Base-by-base conservation (phyloP, 306 rosid genomes). In the Crotalaria pallida region DNA sequence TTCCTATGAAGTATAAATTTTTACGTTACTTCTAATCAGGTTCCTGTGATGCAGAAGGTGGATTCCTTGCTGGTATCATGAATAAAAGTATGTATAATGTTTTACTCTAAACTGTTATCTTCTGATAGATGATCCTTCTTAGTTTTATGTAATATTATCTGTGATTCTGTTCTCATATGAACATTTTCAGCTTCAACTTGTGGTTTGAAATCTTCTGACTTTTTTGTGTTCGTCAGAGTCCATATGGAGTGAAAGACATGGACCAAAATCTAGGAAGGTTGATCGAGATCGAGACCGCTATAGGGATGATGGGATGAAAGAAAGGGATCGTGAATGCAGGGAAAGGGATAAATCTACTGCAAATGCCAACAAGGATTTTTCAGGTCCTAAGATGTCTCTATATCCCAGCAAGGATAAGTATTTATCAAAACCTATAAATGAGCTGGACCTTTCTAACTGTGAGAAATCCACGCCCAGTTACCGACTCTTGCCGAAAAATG, bases 391-490 rank as follows among this genome's bases (percentile, higher is more conserved):
- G 86, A 80, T 86, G 84, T 80, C 90, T 78, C 65, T 88, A 53
- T 89, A 80, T 76, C 72, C 96, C 50, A 81, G 91, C 87, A 94
- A 95, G 86, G 99, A 95, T 40, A 95, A 95, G 89, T 91, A 95
- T 77, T 67, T 83, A 66, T 77, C 84, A 41, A 95, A 95, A 76
- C 97, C 99, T 69, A 95, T 95, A 77, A 91, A 87, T 77, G 99
- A 95, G 84, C 92, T 95, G 62, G 99, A 95, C 87, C 92, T 95
- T 50, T 95, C 99, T 9, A 89, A 91, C 74, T 95, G 99, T 43
- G 97, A 95, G 60, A 96, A 81, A 24, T 95, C 97, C 88, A 87
- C 97, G 77, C 96, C 99, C 23, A 95, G 99, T 79, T 95, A 95
- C 69, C 91, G 99, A 11, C 92, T 91, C 62, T 85, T 95, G 61